Evolutionary conservation across 176 grass and related monocot species (phyloP), one percentile per base, ranked within the genome.

Genomic region (Carex scoparia): DNA sequence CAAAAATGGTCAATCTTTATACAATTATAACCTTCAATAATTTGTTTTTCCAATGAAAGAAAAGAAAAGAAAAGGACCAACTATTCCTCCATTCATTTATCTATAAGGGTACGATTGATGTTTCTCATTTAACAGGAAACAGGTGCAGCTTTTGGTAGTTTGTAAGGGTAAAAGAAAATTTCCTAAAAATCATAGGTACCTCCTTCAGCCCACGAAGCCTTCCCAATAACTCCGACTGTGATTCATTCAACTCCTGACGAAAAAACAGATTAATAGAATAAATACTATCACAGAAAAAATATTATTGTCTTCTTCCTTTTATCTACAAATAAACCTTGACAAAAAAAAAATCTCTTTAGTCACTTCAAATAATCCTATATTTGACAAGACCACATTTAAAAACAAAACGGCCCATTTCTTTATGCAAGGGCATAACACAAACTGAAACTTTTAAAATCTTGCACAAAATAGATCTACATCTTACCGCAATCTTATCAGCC

Each of bases 161-260:
- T 35, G 12, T 28, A 78, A 78, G 4, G 51, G 51, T 56, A 55
- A 30, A 54, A 58, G 5, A 33, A 80, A 60, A 72, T 74, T 62
- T 13, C 19, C 0, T 49, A 87, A 76, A 87, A 18, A 62, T 84
- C 8, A 30, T 79, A 57, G 70, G 69, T 65, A 98, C 96, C 89
- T 95, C 91, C 78, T 95, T 98, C 33, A 98, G 84, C 60, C 93
- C 93, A 63, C 79, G 77, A 78, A 98, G 91, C 75, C 96, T 94
- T 33, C 80, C 86, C 82, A 95, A 73, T 88, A 98, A 86, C 56
- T 98, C 91, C 58, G 91, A 88, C 65, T 98, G 96, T 4, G 96
- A 91, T 68, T 98, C 86, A 72, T 90, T 89, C 68, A 98, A 79
- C 54, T 94, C 96, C 93, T 95, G 61, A 18, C 3, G 37, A 81